Percentiles rank a stretch among this genome's conserved stretches.
phyloP scores from a whole-genome alignment of 345 rosid genomes.

The Populus tremula region DNA sequence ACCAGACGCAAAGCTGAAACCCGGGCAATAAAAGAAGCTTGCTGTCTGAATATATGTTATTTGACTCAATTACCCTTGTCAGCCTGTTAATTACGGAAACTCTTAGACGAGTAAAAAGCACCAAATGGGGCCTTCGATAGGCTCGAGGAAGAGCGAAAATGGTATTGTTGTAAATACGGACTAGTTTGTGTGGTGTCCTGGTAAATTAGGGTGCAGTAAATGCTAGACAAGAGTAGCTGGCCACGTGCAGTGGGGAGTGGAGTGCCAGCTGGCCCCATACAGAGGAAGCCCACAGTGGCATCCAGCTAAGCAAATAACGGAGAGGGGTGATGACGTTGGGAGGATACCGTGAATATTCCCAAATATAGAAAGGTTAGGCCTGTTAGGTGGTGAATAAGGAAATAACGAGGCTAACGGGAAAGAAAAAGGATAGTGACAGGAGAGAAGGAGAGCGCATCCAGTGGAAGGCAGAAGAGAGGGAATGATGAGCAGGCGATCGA shows the following conservation, averaged over 20 bases:
- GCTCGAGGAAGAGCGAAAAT: background rate
- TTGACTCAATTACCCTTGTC: background rate
- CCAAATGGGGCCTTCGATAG: slow-evolving; percentile 1
- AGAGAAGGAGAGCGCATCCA: background rate
- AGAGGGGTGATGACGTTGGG: background rate
- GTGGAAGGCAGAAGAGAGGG: slow-evolving; percentile 17
- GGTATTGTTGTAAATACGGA: background rate
- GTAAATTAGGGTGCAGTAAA: background rate
- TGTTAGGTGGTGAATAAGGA: no score
- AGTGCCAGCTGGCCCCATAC: slow-evolving; percentile 40
- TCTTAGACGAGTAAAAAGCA: background rate
- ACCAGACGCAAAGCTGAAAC: background rate
- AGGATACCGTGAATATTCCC: background rate
- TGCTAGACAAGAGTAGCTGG: slow-evolving; percentile 34
- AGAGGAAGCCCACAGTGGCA: slow-evolving; percentile 22
- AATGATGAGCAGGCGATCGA: slow-evolving; percentile 36
- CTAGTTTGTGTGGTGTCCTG: background rate
- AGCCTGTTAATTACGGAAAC: background rate
- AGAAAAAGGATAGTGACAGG: slow-evolving; percentile 26
- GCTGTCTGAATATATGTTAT: no score
- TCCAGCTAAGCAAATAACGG: slow-evolving; percentile 40
- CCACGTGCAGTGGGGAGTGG: slow-evolving; percentile 30
- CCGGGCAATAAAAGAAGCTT: background rate
- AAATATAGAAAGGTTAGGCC: background rate
- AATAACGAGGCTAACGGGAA: slow-evolving; percentile 3